phyloP scores from a whole-genome alignment of 1,284 basidiomycete species.

The Neotropicomus parvogracilis region DNA sequence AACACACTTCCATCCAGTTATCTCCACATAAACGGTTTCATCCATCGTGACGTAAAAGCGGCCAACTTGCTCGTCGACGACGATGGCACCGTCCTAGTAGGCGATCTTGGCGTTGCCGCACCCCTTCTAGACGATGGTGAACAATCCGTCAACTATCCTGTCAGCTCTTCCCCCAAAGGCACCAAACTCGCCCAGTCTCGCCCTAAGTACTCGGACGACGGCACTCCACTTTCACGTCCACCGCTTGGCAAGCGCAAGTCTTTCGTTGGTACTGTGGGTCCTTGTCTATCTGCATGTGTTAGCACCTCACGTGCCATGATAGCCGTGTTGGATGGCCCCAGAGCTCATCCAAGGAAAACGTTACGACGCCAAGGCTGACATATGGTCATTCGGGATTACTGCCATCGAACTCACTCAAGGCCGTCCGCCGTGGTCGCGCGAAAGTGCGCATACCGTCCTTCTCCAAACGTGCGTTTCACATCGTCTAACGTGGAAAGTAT shows the following conservation, averaged over 20 bases:
- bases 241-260: constrained; percentile 71
- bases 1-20: constrained; percentile 46
- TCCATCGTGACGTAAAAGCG: constrained; percentile 87
- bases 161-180: constrained; percentile 27
- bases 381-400: constrained; percentile 91
- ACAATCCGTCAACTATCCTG: constrained; percentile 21
- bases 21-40: constrained; percentile 84
- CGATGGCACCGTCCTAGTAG: constrained; percentile 84
- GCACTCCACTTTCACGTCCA: constrained; percentile 30
- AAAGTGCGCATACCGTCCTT: constrained; percentile 71
- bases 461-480: constrained; percentile 58
- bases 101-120: constrained; percentile 85
- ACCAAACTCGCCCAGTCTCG: constrained; percentile 33
- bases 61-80: constrained; percentile 87
- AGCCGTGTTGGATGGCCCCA: constrained; percentile 94
- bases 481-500: constrained; percentile 6
- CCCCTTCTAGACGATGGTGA: constrained; percentile 66
- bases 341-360: constrained; percentile 81
- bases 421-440: constrained; percentile 75
- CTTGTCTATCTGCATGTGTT: constrained; percentile 1
- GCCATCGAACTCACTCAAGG: constrained; percentile 83
- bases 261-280: constrained; percentile 83
- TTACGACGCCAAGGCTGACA: constrained; percentile 84
- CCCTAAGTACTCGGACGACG: constrained; percentile 8
- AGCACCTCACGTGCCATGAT: constrained; percentile 3